Evolutionary conservation across 2,329 filamentous ascomycete species (phyloP).

Genomic region (Sporothrix sp.): DNA sequence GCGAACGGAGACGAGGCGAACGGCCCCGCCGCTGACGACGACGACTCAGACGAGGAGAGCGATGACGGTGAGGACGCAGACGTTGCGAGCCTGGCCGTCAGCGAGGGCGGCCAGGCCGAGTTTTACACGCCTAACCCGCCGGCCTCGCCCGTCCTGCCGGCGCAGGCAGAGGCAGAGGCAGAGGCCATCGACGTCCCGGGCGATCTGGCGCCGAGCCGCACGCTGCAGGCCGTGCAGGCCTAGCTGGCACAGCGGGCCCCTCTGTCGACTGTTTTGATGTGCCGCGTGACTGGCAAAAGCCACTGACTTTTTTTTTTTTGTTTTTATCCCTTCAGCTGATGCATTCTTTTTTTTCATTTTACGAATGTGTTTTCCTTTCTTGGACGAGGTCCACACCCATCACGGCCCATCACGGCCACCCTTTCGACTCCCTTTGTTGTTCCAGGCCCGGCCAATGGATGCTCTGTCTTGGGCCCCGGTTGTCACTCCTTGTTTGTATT

Average conservation of each 20-base stretch:
- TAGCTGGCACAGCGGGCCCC: constrained; percentile 1
- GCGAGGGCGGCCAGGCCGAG: constrained; percentile 24
- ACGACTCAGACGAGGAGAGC: constrained; percentile 20
- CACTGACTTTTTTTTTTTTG: constrained; percentile 1
- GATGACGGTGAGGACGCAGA: constrained; percentile 18
- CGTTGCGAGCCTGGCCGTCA: constrained; percentile 24
- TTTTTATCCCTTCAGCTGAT: no score
- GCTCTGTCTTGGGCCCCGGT: no score
- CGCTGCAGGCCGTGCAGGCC: constrained; percentile 7
- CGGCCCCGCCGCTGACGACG: not conserved
- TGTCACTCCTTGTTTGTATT: not conserved
- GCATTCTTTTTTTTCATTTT: not conserved
- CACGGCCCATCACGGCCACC: not conserved
- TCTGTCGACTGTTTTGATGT: not conserved
- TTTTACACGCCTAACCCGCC: constrained; percentile 36
- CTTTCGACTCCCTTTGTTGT: no score
- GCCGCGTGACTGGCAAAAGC: not conserved
- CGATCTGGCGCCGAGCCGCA: not conserved
- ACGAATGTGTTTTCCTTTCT: not conserved
- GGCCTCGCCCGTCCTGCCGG: constrained; percentile 21
- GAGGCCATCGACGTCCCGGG: not conserved
- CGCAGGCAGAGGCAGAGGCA: not conserved
- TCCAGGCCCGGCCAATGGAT: no score
- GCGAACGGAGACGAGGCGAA: not conserved
- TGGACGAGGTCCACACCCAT: not conserved